These are phyloP conservation scores for Ehretia macrophylla DNA, from an alignment of 257 asterid species.

Conservation along the genomic window DNA sequence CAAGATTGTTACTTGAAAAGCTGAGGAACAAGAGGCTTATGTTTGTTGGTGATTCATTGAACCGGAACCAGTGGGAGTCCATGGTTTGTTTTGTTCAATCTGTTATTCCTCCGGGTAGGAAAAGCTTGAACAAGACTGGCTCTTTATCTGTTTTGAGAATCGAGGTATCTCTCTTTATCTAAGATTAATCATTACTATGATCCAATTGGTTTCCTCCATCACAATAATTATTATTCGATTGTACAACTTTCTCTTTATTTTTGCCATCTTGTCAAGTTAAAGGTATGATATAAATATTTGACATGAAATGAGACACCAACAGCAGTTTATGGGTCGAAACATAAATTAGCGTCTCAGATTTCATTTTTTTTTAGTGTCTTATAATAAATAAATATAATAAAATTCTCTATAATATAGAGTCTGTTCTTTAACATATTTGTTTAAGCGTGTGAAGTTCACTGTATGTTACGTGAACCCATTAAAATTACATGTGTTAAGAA, in stretches of 20 bases:
- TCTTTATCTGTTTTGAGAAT: constrained; percentile 70
- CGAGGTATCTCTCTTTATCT: constrained; percentile 41
- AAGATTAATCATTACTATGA: neutral
- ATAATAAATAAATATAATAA: too few species aligned
- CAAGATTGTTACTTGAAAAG: constrained; percentile 61
- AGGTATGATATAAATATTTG: too few species aligned
- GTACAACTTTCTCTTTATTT: neutral
- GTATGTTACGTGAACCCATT: too few species aligned
- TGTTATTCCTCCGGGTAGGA: constrained; percentile 37
- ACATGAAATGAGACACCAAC: too few species aligned
- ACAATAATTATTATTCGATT: too few species aligned
- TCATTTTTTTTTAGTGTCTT: too few species aligned
- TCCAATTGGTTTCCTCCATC: neutral
- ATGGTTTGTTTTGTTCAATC: constrained; percentile 81
- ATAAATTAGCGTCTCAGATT: too few species aligned
- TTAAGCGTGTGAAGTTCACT: too few species aligned
- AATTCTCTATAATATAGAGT: too few species aligned
- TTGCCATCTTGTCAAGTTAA: neutral
- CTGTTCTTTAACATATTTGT: too few species aligned
- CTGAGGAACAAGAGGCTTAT: constrained; percentile 81
- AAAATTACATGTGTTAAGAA: too few species aligned
- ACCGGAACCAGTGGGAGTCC: constrained; percentile 88
- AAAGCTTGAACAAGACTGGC: constrained; percentile 71
- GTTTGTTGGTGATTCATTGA: constrained; percentile 85
- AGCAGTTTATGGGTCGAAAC: too few species aligned